phyloP scores from a whole-genome alignment of 305 asterid genomes.

The Fraxinus ornus region DNA sequence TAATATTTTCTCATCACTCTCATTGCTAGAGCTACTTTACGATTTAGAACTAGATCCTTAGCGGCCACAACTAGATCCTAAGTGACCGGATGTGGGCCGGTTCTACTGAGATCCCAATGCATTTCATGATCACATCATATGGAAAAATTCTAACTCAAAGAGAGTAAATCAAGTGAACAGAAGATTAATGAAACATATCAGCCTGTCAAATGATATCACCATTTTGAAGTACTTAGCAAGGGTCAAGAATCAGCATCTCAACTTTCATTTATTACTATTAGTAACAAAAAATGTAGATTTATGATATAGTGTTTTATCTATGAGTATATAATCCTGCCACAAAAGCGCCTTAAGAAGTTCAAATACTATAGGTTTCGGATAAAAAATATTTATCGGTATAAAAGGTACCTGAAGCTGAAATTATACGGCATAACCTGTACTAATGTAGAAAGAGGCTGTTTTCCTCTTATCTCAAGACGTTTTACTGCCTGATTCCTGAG shows the following conservation, averaged over 20 bases:
- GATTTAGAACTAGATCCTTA: not conserved
- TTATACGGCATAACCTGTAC: slow-evolving; percentile 62
- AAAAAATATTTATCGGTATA: slow-evolving; percentile 27
- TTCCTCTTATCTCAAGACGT: slow-evolving; percentile 47
- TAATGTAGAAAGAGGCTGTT: slow-evolving; percentile 43
- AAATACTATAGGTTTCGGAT: not conserved
- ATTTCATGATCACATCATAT: not conserved
- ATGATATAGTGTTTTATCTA: not conserved
- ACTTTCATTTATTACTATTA: not conserved
- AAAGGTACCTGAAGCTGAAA: slow-evolving; percentile 80
- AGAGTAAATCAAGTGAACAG: not conserved
- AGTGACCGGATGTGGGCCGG: not conserved
- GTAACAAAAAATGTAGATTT: not conserved
- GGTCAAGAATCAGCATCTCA: not conserved
- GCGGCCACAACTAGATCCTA: not conserved
- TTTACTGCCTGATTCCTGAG: slow-evolving; percentile 50
- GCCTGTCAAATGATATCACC: not conserved
- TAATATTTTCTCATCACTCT: not conserved
- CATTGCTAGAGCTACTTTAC: not conserved
- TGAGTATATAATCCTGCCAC: not conserved
- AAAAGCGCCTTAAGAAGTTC: not conserved
- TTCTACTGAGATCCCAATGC: not conserved
- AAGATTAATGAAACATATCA: not conserved
- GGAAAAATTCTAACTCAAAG: not conserved
- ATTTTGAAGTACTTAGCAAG: not conserved